These are phyloP conservation scores for Eutrema heterophyllum DNA, from an alignment of 345 rosid species.

Conservation along the genomic window DNA sequence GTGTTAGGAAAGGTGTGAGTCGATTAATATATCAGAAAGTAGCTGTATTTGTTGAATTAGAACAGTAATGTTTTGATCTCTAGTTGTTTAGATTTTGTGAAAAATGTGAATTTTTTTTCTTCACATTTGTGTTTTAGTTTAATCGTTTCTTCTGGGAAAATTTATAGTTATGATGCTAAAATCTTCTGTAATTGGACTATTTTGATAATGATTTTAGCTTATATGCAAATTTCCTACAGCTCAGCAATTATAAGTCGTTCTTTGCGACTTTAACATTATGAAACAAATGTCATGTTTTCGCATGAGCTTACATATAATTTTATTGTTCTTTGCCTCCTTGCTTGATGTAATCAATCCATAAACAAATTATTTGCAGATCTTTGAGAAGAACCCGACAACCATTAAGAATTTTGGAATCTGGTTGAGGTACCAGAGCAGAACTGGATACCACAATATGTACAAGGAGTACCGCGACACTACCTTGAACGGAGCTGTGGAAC, in stretches of 20 bases:
- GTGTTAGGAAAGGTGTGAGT: background rate
- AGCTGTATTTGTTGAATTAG: background rate
- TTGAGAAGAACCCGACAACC: conserved; percentile 59
- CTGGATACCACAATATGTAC: conserved; percentile 72
- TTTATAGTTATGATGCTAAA: background rate
- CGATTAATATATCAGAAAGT: background rate
- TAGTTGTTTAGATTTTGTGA: background rate
- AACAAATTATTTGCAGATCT: conserved; percentile 32
- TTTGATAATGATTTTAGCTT: too few species aligned
- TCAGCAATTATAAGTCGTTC: background rate
- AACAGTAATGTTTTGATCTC: background rate
- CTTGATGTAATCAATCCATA: background rate
- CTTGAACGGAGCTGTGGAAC: conserved; percentile 60
- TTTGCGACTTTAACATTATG: background rate
- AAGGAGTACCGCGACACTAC: conserved; percentile 60
- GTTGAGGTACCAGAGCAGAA: conserved; percentile 61
- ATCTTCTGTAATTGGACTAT: background rate
- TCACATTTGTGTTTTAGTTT: background rate
- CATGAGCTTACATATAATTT: background rate
- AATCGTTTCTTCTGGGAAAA: background rate
- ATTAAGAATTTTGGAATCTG: conserved; percentile 62
- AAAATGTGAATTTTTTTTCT: too few species aligned
- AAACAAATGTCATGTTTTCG: background rate
- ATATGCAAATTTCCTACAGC: too few species aligned
- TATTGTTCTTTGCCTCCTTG: background rate